A percentile compares a stretch with the other conserved stretches of the same genome.
phyloP scores from a whole-genome alignment of 805 yeast genomes.

The Ogataea trehaloabstinens region DNA sequence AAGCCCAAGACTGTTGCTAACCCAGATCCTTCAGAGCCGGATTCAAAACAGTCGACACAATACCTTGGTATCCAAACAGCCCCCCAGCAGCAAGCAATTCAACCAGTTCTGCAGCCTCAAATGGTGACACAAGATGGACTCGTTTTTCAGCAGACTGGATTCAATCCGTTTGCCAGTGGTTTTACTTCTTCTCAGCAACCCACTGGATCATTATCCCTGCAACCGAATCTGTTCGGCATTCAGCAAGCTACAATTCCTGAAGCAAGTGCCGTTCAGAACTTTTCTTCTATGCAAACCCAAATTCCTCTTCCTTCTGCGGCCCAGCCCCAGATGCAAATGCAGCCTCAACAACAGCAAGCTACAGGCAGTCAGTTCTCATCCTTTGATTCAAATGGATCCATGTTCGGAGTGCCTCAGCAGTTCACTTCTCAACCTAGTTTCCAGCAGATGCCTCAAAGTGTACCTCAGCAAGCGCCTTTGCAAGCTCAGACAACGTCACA shows the following conservation, averaged over 20 bases:
- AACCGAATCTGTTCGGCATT: background rate
- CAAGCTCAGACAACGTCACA: constrained; percentile 23
- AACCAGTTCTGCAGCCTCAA: constrained; percentile 5
- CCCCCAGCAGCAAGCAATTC: constrained; percentile 7
- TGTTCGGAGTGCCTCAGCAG: constrained; percentile 9
- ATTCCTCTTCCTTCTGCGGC: background rate
- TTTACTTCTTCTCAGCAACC: constrained; percentile 9
- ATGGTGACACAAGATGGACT: constrained; percentile 15
- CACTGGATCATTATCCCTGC: too few species aligned
- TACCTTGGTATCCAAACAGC: background rate
- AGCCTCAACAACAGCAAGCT: background rate
- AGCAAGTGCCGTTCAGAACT: background rate
- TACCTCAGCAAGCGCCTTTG: constrained; percentile 18
- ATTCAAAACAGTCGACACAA: background rate
- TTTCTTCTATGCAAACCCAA: background rate
- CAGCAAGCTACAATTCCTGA: constrained; percentile 6
- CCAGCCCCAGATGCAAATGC: background rate
- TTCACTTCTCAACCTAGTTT: background rate
- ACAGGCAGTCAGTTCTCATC: background rate
- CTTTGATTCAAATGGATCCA: background rate
- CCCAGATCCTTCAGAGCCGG: constrained; percentile 14
- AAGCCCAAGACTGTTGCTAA: background rate
- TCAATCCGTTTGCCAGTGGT: constrained; percentile 25
- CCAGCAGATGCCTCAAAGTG: background rate
- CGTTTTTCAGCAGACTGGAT: constrained; percentile 26